Evolutionary conservation across 2,329 filamentous ascomycete genomes (phyloP).

Genomic region (Aspergillus quadrilineatus): DNA sequence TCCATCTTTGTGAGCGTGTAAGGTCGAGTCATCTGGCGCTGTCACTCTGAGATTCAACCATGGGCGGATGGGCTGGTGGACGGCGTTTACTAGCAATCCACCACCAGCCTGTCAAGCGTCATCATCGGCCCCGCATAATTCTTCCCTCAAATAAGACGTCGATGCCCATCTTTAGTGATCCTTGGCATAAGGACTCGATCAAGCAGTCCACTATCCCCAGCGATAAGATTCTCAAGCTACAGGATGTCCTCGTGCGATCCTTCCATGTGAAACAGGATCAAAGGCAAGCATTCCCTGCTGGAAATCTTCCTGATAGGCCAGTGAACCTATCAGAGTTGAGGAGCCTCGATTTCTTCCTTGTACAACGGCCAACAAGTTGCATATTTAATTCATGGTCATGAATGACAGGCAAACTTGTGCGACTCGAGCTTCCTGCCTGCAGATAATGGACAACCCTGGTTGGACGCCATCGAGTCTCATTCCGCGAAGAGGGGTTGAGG

Average conservation of each 20-base stretch:
- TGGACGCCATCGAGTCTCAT: conserved; percentile 2
- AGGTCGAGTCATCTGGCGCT: background rate
- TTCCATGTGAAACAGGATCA: conserved; percentile 20
- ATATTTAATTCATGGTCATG: background rate
- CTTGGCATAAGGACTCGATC: conserved; percentile 22
- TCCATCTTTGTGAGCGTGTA: background rate
- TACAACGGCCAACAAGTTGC: background rate
- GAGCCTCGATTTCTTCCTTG: conserved; percentile 2
- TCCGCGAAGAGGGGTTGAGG: conserved; percentile 7
- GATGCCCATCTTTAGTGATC: conserved; percentile 15
- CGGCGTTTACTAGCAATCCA: conserved; percentile 7
- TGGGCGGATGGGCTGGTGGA: conserved; percentile 14
- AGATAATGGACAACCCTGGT: background rate
- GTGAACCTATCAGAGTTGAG: conserved; percentile 1
- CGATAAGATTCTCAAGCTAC: conserved; percentile 18
- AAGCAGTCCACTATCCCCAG: conserved; percentile 1
- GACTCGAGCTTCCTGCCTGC: background rate
- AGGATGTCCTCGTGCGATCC: conserved; percentile 16
- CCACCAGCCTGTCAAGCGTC: conserved; percentile 16
- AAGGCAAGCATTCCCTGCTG: background rate
- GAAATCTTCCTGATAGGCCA: background rate
- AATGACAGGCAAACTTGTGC: conserved; percentile 5
- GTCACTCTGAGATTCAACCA: conserved; percentile 5
- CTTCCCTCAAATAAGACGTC: conserved; percentile 18
- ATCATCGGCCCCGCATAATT: conserved; percentile 15